These are phyloP conservation scores for Artemisia argyi DNA, from an alignment of 129 eudicot genomes.

Conservation along the genomic window DNA sequence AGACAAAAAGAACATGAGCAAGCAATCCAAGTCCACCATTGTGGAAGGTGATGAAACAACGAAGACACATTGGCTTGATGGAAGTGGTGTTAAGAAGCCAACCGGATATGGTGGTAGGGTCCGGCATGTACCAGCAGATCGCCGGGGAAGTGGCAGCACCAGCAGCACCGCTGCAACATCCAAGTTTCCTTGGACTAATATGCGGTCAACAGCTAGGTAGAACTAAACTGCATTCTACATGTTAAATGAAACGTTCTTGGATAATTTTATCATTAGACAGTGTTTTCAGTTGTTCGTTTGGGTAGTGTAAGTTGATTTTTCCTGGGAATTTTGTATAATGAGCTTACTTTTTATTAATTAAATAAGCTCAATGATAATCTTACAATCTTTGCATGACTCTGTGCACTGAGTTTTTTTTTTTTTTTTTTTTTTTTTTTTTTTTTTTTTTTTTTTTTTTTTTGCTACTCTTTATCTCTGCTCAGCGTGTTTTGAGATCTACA, in stretches of 20 bases:
- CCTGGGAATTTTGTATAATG: neutral
- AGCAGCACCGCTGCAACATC: constrained; percentile 22
- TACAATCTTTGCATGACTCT: neutral
- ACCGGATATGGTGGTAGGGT: constrained; percentile 34
- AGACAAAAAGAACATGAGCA: constrained; percentile 55
- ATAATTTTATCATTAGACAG: neutral
- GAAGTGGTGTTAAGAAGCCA: constrained; percentile 34
- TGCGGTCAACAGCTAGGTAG: constrained; percentile 43
- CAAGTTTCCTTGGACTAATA: constrained; percentile 85
- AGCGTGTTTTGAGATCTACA: too few relatives aligned
- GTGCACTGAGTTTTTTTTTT: too few relatives aligned
- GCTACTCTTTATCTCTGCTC: too few relatives aligned
- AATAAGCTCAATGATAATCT: constrained; percentile 6
- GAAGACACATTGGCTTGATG: constrained; percentile 89
- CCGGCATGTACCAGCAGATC: constrained; percentile 15
- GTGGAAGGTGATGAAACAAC: constrained; percentile 64
- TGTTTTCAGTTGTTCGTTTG: constrained; percentile 14
- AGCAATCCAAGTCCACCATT: constrained; percentile 63
- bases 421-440: too few relatives aligned
- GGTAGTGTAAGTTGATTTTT: neutral
- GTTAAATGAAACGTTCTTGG: neutral
- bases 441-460: too few relatives aligned
- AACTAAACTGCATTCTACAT: neutral
- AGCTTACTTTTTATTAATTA: neutral
- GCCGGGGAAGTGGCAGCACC: neutral